Evolutionary conservation across 495 filamentous ascomycete species (phyloP).

Genomic region (Choiromyces venosus): DNA sequence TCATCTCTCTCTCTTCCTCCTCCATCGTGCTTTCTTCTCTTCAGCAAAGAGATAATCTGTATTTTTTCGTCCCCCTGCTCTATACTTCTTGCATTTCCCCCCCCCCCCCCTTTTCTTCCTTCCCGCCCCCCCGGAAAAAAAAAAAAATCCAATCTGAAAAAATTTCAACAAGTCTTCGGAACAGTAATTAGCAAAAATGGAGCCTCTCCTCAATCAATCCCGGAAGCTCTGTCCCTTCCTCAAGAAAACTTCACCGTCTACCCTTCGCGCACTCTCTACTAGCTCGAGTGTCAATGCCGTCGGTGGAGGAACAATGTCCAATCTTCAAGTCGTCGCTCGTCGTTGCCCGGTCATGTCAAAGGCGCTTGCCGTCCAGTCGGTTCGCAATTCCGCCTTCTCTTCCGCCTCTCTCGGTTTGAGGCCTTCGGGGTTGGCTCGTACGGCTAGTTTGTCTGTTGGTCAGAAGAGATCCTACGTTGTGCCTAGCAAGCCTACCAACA

Average conservation of each 20-base stretch:
- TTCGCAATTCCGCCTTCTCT: slow-evolving; percentile 48
- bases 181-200: slow-evolving; percentile 56
- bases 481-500: slow-evolving; percentile 36
- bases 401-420: slow-evolving; percentile 34
- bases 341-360: slow-evolving; percentile 99
- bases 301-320: slow-evolving; percentile 90
- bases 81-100: neutral
- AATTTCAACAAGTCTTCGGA: neutral
- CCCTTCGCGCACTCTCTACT: slow-evolving; percentile 83
- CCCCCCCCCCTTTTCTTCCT: neutral
- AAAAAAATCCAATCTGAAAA: neutral
- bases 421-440: slow-evolving; percentile 40
- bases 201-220: slow-evolving; percentile 87
- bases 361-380: slow-evolving; percentile 83
- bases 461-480: slow-evolving; percentile 41
- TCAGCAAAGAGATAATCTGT: neutral
- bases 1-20: neutral
- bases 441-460: slow-evolving; percentile 32
- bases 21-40: neutral
- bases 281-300: slow-evolving; percentile 61
- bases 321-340: slow-evolving; percentile 86
- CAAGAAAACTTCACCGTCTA: slow-evolving; percentile 83
- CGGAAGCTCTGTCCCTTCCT: slow-evolving; percentile 95
- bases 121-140: neutral
- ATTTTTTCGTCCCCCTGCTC: neutral